These are phyloP conservation scores for Chalciporus piperatus DNA, from an alignment of 768 basidiomycete genomes.

Conservation along the genomic window DNA sequence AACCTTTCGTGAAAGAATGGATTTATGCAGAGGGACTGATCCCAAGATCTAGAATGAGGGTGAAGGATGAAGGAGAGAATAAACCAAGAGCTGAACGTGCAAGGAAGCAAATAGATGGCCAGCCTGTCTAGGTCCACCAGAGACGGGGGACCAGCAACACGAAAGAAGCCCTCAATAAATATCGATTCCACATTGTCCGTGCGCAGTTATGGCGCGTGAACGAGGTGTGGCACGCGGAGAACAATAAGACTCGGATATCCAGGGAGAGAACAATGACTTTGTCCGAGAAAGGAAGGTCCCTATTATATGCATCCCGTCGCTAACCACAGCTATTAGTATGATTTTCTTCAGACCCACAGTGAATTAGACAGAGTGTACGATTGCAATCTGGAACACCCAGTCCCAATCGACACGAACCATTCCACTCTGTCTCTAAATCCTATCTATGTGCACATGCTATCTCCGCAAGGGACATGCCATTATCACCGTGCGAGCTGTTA, in stretches of 20 bases:
- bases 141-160: slow-evolving; percentile 12
- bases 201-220: neutral
- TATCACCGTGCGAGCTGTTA: too few species aligned
- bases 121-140: slow-evolving; percentile 19
- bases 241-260: slow-evolving; percentile 18
- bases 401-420: too few species aligned
- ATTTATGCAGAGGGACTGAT: neutral
- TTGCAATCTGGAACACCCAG: too few species aligned
- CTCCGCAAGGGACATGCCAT: too few species aligned
- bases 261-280: slow-evolving; percentile 17
- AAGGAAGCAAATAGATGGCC: slow-evolving; percentile 6
- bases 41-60: neutral
- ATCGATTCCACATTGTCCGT: slow-evolving; percentile 7
- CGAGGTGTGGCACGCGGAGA: neutral
- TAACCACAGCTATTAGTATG: too few species aligned
- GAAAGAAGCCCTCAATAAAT: slow-evolving; percentile 9
- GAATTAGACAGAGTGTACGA: too few species aligned
- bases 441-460: too few species aligned
- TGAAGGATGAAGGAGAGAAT: neutral
- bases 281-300: slow-evolving; percentile 26
- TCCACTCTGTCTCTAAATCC: too few species aligned
- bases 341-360: too few species aligned
- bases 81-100: neutral
- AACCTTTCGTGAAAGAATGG: slow-evolving; percentile 14
- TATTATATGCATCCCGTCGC: too few species aligned